Evolutionary conservation across 768 basidiomycete genomes (phyloP), one percentile per base, ranked within the genome.

Genomic region (Rhodotorula babjevae): DNA sequence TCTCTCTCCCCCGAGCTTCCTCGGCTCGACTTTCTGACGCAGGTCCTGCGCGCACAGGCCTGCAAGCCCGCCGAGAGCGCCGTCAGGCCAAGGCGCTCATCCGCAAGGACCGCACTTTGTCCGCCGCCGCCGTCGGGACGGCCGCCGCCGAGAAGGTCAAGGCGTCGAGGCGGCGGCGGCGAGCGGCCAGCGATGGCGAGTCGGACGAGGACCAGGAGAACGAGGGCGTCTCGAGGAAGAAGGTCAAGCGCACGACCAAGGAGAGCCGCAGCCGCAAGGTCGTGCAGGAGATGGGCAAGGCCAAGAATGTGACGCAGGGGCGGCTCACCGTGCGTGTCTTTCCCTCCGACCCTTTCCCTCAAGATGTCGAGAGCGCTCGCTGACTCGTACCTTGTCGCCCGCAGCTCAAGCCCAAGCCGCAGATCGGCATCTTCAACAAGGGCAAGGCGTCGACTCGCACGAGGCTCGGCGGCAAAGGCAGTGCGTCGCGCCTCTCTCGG

Each of bases 391-490:
- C 19, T 36, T 9, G 21, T 1, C 36, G 12, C 40, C 21, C 18
- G 12, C 52, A 73, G 72, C 61, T 73, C 53, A 69, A 67, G 47
- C 52, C 68, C 12, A n/a, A 66, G 23, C 47, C 15, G 25, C 47
- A 68, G 46, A 61, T 71, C n/a, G 74, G 74, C 29, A 50, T 75
- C 44, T 75, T 75, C 64, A 68, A 71, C 67, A 71, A 75, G 31
- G 74, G 74, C 53, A 65, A 68, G 27, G 74, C 74, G 14, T 75
- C 74, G 0, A 50, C 33, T 9, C 63, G 70, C 10, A 60, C 60
- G n/a, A 69, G 63, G 40, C 64, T 75, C 27, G 73, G 69, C 49
- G 23, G 29, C 27, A 55, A 64, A 23, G 46, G 49, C 29, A 57
- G 68, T 69, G 27, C 44, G 67, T 40, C 61, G n/a, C 25, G 23